A percentile compares a stretch with the other conserved stretches of the same genome.
phyloP scores from a whole-genome alignment of 176 grass and related monocot species.

The Aegilops speltoides region DNA sequence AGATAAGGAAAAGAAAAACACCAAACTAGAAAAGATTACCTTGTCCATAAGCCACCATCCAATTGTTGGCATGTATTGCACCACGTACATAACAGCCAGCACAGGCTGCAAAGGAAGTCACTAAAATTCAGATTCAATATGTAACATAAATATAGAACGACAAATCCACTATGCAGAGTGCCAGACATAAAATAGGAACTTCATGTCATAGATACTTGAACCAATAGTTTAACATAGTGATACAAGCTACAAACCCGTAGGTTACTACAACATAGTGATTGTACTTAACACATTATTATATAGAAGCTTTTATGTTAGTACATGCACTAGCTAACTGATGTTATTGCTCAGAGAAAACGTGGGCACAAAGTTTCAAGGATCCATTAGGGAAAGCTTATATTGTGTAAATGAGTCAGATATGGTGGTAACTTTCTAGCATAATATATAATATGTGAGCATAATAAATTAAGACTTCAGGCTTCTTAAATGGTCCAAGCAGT shows the following conservation, averaged over 20 bases:
- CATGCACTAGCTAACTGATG: not conserved
- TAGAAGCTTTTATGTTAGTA: not conserved
- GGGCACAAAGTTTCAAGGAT: not conserved
- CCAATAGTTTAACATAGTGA: not conserved
- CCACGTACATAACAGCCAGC: slow-evolving; percentile 87
- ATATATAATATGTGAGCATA: too few relatives aligned
- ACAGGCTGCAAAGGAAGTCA: slow-evolving; percentile 68
- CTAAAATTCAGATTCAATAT: not conserved
- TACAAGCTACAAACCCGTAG: not conserved
- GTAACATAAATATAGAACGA: not conserved
- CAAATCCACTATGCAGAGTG: not conserved
- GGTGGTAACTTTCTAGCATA: not conserved
- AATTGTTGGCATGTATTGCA: slow-evolving; percentile 85
- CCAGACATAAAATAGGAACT: not conserved
- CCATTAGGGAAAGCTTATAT: not conserved
- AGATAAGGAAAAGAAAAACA: not conserved
- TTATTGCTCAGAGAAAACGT: not conserved
- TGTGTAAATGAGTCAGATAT: not conserved
- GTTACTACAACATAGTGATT: not conserved
- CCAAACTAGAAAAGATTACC: slow-evolving; percentile 46
- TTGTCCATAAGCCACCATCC: slow-evolving; percentile 92
- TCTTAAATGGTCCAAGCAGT: not conserved
- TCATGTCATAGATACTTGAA: not conserved
- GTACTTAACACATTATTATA: not conserved
- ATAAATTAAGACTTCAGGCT: not conserved